Percentiles rank a stretch among this genome's conserved stretches.
phyloP scores from a whole-genome alignment of 305 asterid genomes.

The Fraxinus nigra region DNA sequence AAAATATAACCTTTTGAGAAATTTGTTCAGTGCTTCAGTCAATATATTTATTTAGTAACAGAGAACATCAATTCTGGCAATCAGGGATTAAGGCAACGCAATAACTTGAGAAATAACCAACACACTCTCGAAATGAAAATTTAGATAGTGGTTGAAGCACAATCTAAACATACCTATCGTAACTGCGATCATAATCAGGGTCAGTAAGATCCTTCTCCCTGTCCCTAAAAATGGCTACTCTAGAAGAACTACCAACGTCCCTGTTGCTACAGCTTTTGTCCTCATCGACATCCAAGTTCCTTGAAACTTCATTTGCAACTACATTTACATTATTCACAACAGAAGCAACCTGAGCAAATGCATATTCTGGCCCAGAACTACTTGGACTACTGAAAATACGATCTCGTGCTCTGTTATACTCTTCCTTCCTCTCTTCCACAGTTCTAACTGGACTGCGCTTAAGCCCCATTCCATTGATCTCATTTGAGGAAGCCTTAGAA shows the following conservation, averaged over 20 bases:
- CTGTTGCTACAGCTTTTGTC: conserved; percentile 42
- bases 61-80: background rate
- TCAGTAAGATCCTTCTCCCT: conserved; percentile 86
- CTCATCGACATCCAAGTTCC: conserved; percentile 45
- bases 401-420: conserved; percentile 92
- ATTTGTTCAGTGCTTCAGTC: background rate
- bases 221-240: conserved; percentile 82
- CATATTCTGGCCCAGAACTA: conserved; percentile 50
- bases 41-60: background rate
- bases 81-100: background rate
- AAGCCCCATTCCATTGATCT: conserved; percentile 41
- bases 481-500: conserved; percentile 43
- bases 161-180: conserved; percentile 50
- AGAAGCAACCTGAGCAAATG: conserved; percentile 38
- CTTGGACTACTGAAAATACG: conserved; percentile 69
- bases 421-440: conserved; percentile 93
- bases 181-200: conserved; percentile 93
- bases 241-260: conserved; percentile 51
- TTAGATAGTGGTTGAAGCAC: background rate
- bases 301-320: conserved; percentile 51
- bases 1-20: background rate
- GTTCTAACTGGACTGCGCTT: conserved; percentile 60
- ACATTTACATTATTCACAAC: conserved; percentile 39
- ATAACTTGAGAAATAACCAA: background rate
- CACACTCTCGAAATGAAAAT: background rate